Conservation (phyloP, 805 yeast genomes). For the Metschnikowia vanudenii region DNA sequence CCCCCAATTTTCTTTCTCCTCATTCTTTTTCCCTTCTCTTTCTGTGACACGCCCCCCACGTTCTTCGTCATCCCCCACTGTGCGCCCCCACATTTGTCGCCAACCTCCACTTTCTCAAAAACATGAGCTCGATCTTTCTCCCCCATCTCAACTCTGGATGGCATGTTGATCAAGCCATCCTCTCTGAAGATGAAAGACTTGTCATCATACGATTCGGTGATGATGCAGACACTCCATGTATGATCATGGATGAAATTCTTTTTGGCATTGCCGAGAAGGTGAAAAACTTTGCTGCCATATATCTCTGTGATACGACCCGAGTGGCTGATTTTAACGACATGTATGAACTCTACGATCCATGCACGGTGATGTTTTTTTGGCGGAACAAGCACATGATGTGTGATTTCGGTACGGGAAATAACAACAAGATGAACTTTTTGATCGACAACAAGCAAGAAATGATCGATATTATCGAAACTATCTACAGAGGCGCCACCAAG, state of each 20-base stretch:
- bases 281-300: conserved; percentile 82
- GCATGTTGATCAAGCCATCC: conserved; percentile 98
- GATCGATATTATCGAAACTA: conserved; percentile 86
- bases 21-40: too few relatives aligned
- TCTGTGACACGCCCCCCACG: too few relatives aligned
- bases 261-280: conserved; percentile 79
- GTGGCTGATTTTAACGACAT: conserved; percentile 87
- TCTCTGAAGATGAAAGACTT: conserved; percentile 83
- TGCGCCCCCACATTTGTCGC: neutral
- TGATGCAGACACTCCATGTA: conserved; percentile 72
- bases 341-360: conserved; percentile 88
- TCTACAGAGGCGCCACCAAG: conserved; percentile 86
- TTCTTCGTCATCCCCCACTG: too few relatives aligned
- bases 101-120: neutral
- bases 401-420: conserved; percentile 97
- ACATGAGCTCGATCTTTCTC: conserved; percentile 23
- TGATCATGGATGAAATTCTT: conserved; percentile 86
- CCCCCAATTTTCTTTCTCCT: too few relatives aligned
- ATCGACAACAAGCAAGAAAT: conserved; percentile 80
- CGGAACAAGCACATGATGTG: conserved; percentile 96
- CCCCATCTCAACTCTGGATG: conserved; percentile 23
- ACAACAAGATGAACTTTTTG: conserved; percentile 83
- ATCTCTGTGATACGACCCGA: conserved; percentile 82
- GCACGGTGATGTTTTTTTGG: conserved; percentile 90
- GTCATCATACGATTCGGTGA: conserved; percentile 89